Base-by-base conservation (phyloP, 768 basidiomycete genomes). In the Termitomyces sp. region DNA sequence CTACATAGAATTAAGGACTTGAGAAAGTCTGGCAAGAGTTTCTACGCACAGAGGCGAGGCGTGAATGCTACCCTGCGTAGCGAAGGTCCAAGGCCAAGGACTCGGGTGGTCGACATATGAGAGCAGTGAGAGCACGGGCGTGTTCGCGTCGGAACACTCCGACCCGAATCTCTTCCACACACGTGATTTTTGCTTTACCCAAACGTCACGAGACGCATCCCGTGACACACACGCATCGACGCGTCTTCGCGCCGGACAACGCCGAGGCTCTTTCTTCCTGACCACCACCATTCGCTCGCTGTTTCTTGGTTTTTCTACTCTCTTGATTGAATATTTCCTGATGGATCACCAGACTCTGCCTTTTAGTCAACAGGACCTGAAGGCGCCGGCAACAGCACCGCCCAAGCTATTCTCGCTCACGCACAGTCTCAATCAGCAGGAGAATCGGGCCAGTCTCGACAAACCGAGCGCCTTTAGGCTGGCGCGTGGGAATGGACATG, bases 81-180 rank as follows among this genome's bases (percentile, higher is more conserved):
- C 20, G 82, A 75, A 18, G 85, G 72, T 24, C 82, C 78, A 47
- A 89, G 72, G 58, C 87, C 86, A 52, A 88, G 70, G 44, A 78
- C 79, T 70, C 85, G 81, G 54, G 76, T 75, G 44, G 78, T 71
- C 67, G 79, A 70, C 76, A 78, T 78, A 58, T 72, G 39, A 57
- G 44, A 27, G 53, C 55, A 37, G 45, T 5, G 47, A 18, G 47
- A 18, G 11, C 50, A 33, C 37, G 48, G 44, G 37, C 31, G 51
- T 39, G 37, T 37, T 53, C 46, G 49, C 33, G 36, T 62, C 61
- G 58, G 61, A 55, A 57, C n/a, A 58, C 55, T 34, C 45, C 58
- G 61, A 55, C 24, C 31, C 55, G 46, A 50, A 45, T 47, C 54
- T 15, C 18, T 41, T 37, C 6, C 52, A 18, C 13, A 12, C 61